A percentile compares a stretch with the other conserved stretches of the same genome.
Evolutionary conservation across 1,139 yeast genomes (phyloP).

Genomic region (Geotrichum carabidarum): DNA sequence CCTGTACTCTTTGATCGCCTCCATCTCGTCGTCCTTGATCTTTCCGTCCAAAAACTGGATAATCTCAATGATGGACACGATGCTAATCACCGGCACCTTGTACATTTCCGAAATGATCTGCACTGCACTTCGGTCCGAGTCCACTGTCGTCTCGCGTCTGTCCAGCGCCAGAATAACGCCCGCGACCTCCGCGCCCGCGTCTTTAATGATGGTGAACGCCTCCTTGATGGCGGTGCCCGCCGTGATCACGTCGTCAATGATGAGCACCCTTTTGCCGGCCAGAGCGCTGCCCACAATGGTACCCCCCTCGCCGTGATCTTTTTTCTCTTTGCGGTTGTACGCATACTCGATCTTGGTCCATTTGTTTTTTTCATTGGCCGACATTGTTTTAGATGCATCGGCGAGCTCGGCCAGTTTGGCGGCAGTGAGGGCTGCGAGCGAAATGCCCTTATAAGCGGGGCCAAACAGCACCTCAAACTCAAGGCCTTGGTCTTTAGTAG

Average conservation of each 20-base stretch:
- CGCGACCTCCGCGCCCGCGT: slow-evolving; percentile 65
- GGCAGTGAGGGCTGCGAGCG: slow-evolving; percentile 87
- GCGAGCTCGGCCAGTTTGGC: slow-evolving; percentile 88
- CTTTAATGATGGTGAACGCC: slow-evolving; percentile 73
- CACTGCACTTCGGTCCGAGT: slow-evolving; percentile 69
- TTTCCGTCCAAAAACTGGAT: slow-evolving; percentile 51
- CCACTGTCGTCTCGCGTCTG: slow-evolving; percentile 83
- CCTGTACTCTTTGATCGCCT: slow-evolving; percentile 36
- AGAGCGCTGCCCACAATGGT: slow-evolving; percentile 80
- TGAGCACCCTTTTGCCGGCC: slow-evolving; percentile 64
- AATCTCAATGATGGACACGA: slow-evolving; percentile 72
- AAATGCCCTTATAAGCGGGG: slow-evolving; percentile 97
- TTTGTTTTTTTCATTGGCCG: slow-evolving; percentile 32
- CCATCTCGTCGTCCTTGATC: slow-evolving; percentile 43
- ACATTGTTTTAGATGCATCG: slow-evolving; percentile 54
- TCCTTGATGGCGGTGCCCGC: slow-evolving; percentile 98
- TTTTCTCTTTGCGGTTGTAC: slow-evolving; percentile 61
- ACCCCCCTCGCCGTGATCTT: slow-evolving; percentile 99
- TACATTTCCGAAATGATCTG: slow-evolving; percentile 68
- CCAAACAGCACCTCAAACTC: slow-evolving; percentile 91
- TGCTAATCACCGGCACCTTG: slow-evolving; percentile 76
- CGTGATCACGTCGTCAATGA: slow-evolving; percentile 95
- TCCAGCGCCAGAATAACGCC: slow-evolving; percentile 91
- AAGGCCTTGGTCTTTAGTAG: slow-evolving; percentile 50
- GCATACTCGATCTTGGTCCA: slow-evolving; percentile 37